These are phyloP conservation scores for Beauveria rudraprayagi DNA, from an alignment of 2,329 filamentous ascomycete genomes.

Conservation along the genomic window DNA sequence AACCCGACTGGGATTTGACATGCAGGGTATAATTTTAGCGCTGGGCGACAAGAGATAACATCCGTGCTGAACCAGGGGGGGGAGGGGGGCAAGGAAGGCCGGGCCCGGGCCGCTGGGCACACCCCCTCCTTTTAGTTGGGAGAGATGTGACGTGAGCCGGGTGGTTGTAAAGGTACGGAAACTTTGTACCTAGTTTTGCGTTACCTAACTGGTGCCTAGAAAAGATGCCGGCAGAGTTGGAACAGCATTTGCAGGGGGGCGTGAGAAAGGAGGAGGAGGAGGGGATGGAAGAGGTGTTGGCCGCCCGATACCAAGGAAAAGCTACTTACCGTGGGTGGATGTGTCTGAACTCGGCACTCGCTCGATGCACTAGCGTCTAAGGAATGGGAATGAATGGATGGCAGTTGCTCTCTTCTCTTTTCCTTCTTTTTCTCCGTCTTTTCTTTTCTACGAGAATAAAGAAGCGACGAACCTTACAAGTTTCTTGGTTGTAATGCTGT, in stretches of 20 bases:
- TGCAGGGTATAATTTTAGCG: not conserved
- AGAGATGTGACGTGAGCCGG: not conserved
- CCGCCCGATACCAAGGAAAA: not conserved
- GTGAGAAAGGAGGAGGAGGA: not conserved
- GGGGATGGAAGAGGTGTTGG: too few relatives aligned
- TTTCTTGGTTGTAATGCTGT: too few relatives aligned
- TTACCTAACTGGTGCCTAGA: not conserved
- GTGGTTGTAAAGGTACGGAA: too few relatives aligned
- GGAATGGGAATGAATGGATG: not conserved
- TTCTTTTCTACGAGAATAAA: not conserved
- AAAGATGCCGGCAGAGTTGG: too few relatives aligned
- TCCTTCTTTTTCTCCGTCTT: not conserved
- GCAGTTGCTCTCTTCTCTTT: not conserved
- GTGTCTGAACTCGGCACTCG: not conserved
- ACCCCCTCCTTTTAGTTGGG: not conserved
- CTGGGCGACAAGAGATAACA: slow-evolving; percentile 4
- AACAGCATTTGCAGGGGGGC: not conserved
- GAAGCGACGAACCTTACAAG: not conserved
- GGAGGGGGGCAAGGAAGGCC: not conserved
- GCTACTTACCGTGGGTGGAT: not conserved
- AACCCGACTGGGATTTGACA: not conserved
- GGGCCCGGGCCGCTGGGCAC: not conserved
- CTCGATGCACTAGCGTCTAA: not conserved
- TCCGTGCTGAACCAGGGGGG: not conserved
- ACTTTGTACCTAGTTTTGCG: not conserved